Conservation (phyloP, 805 yeast species). For the Yamadazyma paraphyllophila region DNA sequence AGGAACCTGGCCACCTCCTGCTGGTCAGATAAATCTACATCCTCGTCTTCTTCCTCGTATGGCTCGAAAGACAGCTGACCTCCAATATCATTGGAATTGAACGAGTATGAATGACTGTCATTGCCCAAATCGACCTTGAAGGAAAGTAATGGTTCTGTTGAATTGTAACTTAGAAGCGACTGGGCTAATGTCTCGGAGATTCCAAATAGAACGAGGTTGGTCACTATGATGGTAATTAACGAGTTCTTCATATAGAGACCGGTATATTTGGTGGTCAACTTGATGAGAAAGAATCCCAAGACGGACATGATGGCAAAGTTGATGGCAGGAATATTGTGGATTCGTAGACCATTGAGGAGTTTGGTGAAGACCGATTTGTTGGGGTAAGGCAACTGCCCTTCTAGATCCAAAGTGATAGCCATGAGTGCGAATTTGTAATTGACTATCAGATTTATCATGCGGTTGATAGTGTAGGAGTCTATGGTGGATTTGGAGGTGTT, state of each 20-base stretch:
- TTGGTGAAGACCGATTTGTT: slow-evolving; percentile 16
- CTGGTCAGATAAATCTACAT: slow-evolving; percentile 4
- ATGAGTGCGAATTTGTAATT: not conserved
- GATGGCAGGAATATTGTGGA: slow-evolving; percentile 52
- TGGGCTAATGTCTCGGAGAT: slow-evolving; percentile 93
- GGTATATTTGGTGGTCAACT: slow-evolving; percentile 57
- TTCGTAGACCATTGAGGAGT: slow-evolving; percentile 31
- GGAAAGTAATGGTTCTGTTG: slow-evolving; percentile 21
- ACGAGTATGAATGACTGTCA: slow-evolving; percentile 13
- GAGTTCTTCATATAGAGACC: slow-evolving; percentile 62
- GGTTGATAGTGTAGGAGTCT: too few species aligned
- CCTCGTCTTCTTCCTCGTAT: slow-evolving; percentile 6
- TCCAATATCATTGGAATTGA: slow-evolving; percentile 19
- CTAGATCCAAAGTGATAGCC: slow-evolving; percentile 17
- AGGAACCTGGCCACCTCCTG: slow-evolving; percentile 19
- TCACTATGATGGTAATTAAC: slow-evolving; percentile 71
- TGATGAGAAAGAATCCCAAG: slow-evolving; percentile 49
- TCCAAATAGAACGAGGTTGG: slow-evolving; percentile 80
- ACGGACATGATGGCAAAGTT: slow-evolving; percentile 52
- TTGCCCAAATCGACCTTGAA: slow-evolving; percentile 10
- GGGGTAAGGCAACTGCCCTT: not conserved
- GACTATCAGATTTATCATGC: too few species aligned
- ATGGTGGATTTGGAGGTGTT: too few species aligned
- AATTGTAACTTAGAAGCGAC: slow-evolving; percentile 42
- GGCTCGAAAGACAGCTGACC: not conserved